phyloP scores from a whole-genome alignment of 768 basidiomycete species.

The Termitomyces sp. region DNA sequence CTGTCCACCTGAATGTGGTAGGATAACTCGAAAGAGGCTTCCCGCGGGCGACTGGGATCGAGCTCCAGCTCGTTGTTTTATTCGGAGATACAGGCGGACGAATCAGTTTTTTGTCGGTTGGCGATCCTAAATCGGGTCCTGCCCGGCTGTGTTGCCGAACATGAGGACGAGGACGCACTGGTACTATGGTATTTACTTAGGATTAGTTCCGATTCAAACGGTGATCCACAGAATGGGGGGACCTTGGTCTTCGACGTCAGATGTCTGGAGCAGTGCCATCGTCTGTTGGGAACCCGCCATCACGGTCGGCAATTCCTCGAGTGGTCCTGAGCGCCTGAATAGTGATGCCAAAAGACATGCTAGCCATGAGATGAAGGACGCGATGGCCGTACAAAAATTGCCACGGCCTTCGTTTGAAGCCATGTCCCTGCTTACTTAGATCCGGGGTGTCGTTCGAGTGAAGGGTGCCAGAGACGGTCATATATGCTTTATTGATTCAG shows the following conservation, averaged over 20 bases:
- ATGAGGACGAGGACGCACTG: background rate
- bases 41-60: background rate
- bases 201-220: background rate
- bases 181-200: background rate
- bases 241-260: constrained; percentile 3
- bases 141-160: background rate
- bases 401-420: background rate
- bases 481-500: background rate
- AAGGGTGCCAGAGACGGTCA: background rate
- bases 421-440: constrained; percentile 1
- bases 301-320: constrained; percentile 7
- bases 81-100: background rate
- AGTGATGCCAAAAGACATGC: background rate
- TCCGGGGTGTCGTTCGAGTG: background rate
- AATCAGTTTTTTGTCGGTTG: background rate
- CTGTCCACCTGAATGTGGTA: constrained; percentile 2
- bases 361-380: constrained; percentile 11
- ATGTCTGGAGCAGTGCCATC: constrained; percentile 6
- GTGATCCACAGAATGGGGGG: background rate
- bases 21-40: constrained; percentile 5
- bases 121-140: background rate
- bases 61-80: background rate
- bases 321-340: constrained; percentile 1
- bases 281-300: constrained; percentile 8
- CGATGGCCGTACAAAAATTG: constrained; percentile 2